Conservation (phyloP, 2,329 filamentous ascomycete species). For the Plenodomus lindquistii region DNA sequence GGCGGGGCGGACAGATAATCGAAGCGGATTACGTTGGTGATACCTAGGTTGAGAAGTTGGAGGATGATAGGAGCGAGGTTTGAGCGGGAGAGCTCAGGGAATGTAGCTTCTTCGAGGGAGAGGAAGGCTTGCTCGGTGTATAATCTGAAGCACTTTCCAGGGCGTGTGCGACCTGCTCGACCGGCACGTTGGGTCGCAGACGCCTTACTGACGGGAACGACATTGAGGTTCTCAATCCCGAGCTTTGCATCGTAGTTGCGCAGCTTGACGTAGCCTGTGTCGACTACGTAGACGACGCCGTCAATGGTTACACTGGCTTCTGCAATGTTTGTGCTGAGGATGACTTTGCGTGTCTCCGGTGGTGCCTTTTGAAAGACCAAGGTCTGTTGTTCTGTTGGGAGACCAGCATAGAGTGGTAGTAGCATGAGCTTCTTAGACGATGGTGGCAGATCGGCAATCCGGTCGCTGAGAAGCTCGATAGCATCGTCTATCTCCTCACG, state of each 20-base stretch:
- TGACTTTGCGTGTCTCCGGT: slow-evolving; percentile 83
- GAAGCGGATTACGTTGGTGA: slow-evolving; percentile 91
- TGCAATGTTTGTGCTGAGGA: slow-evolving; percentile 93
- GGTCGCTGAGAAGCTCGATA: slow-evolving; percentile 78
- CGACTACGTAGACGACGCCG: slow-evolving; percentile 87
- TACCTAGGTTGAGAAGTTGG: slow-evolving; percentile 91
- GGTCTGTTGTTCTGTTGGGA: slow-evolving; percentile 90
- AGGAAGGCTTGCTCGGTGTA: slow-evolving; percentile 79
- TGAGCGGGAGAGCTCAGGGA: slow-evolving; percentile 89
- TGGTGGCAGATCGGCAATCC: slow-evolving; percentile 64
- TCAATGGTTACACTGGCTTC: slow-evolving; percentile 95
- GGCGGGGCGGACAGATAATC: slow-evolving; percentile 87
- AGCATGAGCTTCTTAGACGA: slow-evolving; percentile 65
- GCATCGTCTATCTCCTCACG: slow-evolving; percentile 88
- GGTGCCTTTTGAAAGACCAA: slow-evolving; percentile 87
- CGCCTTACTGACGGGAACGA: slow-evolving; percentile 82
- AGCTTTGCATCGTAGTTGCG: slow-evolving; percentile 81
- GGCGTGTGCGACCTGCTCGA: slow-evolving; percentile 82
- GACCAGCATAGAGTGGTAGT: slow-evolving; percentile 84
- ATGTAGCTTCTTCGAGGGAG: slow-evolving; percentile 69
- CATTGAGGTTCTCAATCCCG: slow-evolving; percentile 85
- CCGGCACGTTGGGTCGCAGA: slow-evolving; percentile 91
- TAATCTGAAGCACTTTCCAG: slow-evolving; percentile 91
- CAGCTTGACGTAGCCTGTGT: slow-evolving; percentile 89
- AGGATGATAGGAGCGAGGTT: slow-evolving; percentile 87